These are phyloP conservation scores for Alternaria brassicicola DNA, from an alignment of 2,329 filamentous ascomycete genomes.

Conservation along the genomic window DNA sequence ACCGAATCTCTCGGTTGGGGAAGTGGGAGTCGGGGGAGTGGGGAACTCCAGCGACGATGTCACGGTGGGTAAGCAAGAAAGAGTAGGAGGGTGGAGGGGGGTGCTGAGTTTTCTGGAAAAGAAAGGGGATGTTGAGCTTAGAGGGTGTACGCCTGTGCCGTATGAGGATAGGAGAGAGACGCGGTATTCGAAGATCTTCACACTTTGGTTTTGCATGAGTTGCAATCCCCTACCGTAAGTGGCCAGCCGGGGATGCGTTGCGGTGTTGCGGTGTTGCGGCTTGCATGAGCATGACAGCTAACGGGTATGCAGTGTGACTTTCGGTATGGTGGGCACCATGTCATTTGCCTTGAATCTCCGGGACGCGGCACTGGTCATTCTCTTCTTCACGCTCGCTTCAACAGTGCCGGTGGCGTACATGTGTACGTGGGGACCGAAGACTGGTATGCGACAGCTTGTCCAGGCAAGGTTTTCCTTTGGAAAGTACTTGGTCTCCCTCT, in stretches of 20 bases:
- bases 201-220: conserved; percentile 65
- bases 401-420: conserved; percentile 63
- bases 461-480: conserved; percentile 67
- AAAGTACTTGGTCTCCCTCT: conserved; percentile 63
- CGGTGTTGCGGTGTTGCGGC: neutral
- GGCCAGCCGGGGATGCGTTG: neutral
- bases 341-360: conserved; percentile 62
- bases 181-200: conserved; percentile 63
- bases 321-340: conserved; percentile 67
- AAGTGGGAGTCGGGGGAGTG: neutral
- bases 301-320: conserved; percentile 57
- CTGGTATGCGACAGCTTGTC: conserved; percentile 70
- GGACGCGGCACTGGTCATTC: conserved; percentile 63
- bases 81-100: conserved; percentile 19
- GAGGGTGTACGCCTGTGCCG: conserved; percentile 63
- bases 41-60: conserved; percentile 1
- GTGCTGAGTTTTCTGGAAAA: conserved; percentile 28
- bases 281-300: neutral
- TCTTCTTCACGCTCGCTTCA: conserved; percentile 67
- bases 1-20: neutral
- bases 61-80: conserved; percentile 18
- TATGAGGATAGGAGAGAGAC: conserved; percentile 60
- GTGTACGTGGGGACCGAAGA: conserved; percentile 64
- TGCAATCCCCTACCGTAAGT: conserved; percentile 64
- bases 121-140: conserved; percentile 40